Base-by-base conservation (phyloP, 2,329 filamentous ascomycete species). In the Xylogone sp. region DNA sequence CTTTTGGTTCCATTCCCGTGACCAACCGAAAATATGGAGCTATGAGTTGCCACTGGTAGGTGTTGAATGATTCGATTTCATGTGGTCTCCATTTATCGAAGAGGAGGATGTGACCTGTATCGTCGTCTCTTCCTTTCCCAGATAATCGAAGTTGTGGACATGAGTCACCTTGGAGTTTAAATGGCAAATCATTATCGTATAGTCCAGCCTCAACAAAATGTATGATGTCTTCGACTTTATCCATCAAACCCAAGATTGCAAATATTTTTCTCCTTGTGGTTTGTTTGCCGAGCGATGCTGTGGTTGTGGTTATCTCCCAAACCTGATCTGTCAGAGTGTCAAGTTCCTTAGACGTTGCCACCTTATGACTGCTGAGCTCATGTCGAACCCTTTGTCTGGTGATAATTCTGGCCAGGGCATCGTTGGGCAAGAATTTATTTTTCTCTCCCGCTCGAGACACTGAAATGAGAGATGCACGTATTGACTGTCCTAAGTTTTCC, bases 231-330 rank as follows among this genome's bases (percentile, higher is more conserved):
- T 12, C 13, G 13, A n/a, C 20, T 42, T 53, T 39, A 18, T 45
- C 43, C 21, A 53, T 49, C 19, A 50, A 47, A 3, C 20, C 16
- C 18, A 53, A 21, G 22, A 53, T 53, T 21, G 51, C 43, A 45
- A 53, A 53, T 9, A 53, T 46, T 21, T 20, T 53, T 29, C 42
- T 43, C 27, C 46, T 46, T n/a, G 51, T 53, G 21, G 51, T 53
- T 49, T 43, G 19, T 21, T 50, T 46, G 29, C 27, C 13, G 8
- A 13, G 13, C 13, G 27, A 31, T 31, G 27, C 27, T 7, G 27
- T 8, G 13, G 27, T 7, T 13, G 27, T 31, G 8, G 27, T 31
- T 31, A 31, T 31, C 13, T 31, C 27, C 27, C 27, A 31, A 13
- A 31, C 13, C 27, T 31, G 7, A 31, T 31, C 27, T 31, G 27